phyloP scores from a whole-genome alignment of 768 basidiomycete species.

The Tricholoma furcatifolium region DNA sequence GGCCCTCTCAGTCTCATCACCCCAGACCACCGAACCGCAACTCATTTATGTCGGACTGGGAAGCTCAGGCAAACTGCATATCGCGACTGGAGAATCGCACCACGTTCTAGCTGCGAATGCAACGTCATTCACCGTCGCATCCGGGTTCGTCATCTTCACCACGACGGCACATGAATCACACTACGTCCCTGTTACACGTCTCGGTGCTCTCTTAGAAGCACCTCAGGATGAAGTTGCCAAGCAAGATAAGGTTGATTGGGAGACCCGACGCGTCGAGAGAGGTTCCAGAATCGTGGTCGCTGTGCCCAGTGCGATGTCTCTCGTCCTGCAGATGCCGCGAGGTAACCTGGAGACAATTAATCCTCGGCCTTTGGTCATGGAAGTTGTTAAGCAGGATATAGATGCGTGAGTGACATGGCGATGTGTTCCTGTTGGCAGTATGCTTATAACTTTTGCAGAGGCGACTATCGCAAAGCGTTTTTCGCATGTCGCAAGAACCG shows the following conservation, averaged over 20 bases:
- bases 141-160: slow-evolving; percentile 82
- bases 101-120: slow-evolving; percentile 47
- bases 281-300: slow-evolving; percentile 88
- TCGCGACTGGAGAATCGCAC: slow-evolving; percentile 32
- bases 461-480: slow-evolving; percentile 84
- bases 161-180: slow-evolving; percentile 78
- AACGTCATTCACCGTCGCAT: slow-evolving; percentile 73
- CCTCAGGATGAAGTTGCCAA: slow-evolving; percentile 28
- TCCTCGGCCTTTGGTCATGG: slow-evolving; percentile 88
- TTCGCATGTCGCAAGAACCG: slow-evolving; percentile 90
- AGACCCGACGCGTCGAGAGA: slow-evolving; percentile 80
- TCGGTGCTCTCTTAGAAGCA: slow-evolving; percentile 22
- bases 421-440: neutral
- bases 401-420: slow-evolving; percentile 50
- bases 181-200: slow-evolving; percentile 58
- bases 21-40: slow-evolving; percentile 8
- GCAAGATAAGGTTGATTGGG: slow-evolving; percentile 43
- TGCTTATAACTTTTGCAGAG: slow-evolving; percentile 38
- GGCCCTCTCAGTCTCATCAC: slow-evolving; percentile 23
- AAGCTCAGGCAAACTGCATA: slow-evolving; percentile 62
- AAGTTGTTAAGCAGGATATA: slow-evolving; percentile 76
- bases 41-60: slow-evolving; percentile 63
- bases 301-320: slow-evolving; percentile 82
- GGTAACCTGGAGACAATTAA: slow-evolving; percentile 96
- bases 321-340: slow-evolving; percentile 96